Conservation (phyloP, 176 grass and related monocot species). For the Juncus inflexus region DNA sequence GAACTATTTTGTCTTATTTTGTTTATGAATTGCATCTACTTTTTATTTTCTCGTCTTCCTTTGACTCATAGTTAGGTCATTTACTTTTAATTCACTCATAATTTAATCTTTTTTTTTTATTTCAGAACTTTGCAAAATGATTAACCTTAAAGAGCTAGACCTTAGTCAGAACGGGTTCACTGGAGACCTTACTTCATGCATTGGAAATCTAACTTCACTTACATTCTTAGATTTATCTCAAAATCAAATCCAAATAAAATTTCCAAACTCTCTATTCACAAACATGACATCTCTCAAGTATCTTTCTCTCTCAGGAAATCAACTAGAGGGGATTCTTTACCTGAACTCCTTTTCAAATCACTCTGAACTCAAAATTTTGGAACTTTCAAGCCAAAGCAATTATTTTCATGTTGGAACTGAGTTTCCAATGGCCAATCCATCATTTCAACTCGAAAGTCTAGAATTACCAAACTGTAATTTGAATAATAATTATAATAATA, state of each 20-base stretch:
- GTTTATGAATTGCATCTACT: too few species aligned
- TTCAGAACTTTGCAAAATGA: slow-evolving; percentile 22
- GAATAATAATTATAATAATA: slow-evolving; percentile 10
- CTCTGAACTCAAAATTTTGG: slow-evolving; percentile 11
- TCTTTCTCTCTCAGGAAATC: slow-evolving; percentile 22
- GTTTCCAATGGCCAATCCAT: slow-evolving; percentile 5
- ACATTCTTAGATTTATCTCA: slow-evolving; percentile 19
- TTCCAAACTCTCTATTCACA: slow-evolving; percentile 21
- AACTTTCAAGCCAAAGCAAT: slow-evolving; percentile 14
- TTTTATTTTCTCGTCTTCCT: too few species aligned
- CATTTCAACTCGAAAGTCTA: slow-evolving; percentile 20
- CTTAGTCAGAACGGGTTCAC: slow-evolving; percentile 6
- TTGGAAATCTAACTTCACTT: slow-evolving; percentile 24
- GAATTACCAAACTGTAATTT: slow-evolving; percentile 26
- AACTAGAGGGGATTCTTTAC: slow-evolving; percentile 5
- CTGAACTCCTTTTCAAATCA: slow-evolving; percentile 16
- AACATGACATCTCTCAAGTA: slow-evolving; percentile 7
- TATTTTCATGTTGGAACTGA: slow-evolving; percentile 21
- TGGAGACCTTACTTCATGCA: slow-evolving; percentile 19
- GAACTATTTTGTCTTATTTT: too few species aligned
- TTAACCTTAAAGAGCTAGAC: slow-evolving; percentile 12
- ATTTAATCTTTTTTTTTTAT: not conserved
- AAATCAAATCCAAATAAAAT: slow-evolving; percentile 16
- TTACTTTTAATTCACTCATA: too few species aligned
- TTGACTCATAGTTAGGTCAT: too few species aligned